These are phyloP conservation scores for Apiospora rasikravindrae DNA, from an alignment of 2,329 filamentous ascomycete species.

Conservation along the genomic window DNA sequence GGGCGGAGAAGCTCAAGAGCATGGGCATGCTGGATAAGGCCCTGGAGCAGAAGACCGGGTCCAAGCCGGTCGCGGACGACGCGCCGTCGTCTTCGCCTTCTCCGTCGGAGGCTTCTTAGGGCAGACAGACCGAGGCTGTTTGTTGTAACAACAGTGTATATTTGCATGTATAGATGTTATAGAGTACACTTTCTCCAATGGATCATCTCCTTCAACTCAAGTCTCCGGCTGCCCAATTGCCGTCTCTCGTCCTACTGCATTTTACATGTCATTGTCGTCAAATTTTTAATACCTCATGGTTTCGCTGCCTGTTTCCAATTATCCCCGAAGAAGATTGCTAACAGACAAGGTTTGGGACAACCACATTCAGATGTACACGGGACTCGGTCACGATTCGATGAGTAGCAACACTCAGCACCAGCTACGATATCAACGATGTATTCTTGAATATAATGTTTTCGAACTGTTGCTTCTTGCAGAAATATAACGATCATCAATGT, in stretches of 20 bases:
- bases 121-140: neutral
- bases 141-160: conserved; percentile 10
- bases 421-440: too few species aligned
- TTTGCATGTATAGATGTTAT: neutral
- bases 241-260: neutral
- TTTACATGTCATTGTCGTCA: neutral
- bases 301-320: neutral
- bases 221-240: neutral
- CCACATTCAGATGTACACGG: neutral
- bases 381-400: neutral
- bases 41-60: neutral
- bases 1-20: conserved; percentile 33
- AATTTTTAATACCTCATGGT: neutral
- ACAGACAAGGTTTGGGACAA: neutral
- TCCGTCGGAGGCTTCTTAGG: neutral
- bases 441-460: neutral
- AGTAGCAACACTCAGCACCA: too few species aligned
- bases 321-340: too few species aligned
- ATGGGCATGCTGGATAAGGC: conserved; percentile 28
- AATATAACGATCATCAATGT: neutral
- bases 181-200: neutral
- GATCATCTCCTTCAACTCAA: neutral
- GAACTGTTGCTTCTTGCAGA: neutral
- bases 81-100: neutral
- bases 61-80: neutral